These are phyloP conservation scores for Hyphodiscus sp. DNA, from an alignment of 2,329 filamentous ascomycete species.

Conservation along the genomic window DNA sequence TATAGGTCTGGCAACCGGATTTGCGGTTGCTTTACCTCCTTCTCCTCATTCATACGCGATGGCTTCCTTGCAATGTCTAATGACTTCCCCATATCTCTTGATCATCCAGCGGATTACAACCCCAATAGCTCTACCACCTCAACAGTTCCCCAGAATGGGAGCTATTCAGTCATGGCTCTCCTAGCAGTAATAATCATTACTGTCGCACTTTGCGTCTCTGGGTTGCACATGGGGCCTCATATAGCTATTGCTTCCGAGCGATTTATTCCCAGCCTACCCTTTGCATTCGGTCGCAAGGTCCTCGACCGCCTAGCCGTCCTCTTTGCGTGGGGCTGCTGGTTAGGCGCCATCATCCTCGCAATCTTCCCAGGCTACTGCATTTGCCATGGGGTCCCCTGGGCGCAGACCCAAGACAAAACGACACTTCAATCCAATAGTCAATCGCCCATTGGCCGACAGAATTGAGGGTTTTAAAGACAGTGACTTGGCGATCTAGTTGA, in stretches of 20 bases:
- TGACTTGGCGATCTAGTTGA: conserved; percentile 1
- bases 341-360: conserved; percentile 66
- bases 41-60: conserved; percentile 80
- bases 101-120: conserved; percentile 31
- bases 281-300: conserved; percentile 47
- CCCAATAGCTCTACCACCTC: conserved; percentile 30
- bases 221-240: conserved; percentile 67
- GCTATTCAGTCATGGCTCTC: conserved; percentile 78
- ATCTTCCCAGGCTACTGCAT: too few relatives aligned
- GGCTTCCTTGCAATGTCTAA: conserved; percentile 75
- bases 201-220: conserved; percentile 61
- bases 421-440: too few relatives aligned
- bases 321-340: conserved; percentile 69
- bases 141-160: conserved; percentile 52
- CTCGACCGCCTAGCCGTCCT: conserved; percentile 59
- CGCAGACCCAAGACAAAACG: too few relatives aligned
- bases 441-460: too few relatives aligned
- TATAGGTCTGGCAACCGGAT: conserved; percentile 78
- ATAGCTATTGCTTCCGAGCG: conserved; percentile 57
- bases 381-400: too few relatives aligned
- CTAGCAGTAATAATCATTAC: conserved; percentile 70
- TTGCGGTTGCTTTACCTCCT: conserved; percentile 89
- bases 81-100: conserved; percentile 50
- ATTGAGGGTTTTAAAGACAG: too few relatives aligned
- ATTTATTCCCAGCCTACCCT: conserved; percentile 54